These are phyloP conservation scores for Taphrina sp. DNA, from an alignment of 1,139 yeast species.

Conservation along the genomic window DNA sequence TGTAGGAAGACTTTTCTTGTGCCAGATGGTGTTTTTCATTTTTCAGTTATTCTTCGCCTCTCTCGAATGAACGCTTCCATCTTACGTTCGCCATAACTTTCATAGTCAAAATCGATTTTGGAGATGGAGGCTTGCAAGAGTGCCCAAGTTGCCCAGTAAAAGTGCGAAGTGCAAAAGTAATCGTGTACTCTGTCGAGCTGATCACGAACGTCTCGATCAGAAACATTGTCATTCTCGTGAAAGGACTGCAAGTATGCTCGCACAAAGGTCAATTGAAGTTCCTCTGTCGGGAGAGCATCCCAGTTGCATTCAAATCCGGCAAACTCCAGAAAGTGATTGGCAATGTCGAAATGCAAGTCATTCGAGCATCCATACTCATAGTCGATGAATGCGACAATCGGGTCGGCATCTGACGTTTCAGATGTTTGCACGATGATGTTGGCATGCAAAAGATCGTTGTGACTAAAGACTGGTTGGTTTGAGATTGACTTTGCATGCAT, in stretches of 20 bases:
- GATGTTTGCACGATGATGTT: slow-evolving; percentile 39
- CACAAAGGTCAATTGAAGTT: slow-evolving; percentile 7
- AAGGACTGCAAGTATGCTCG: slow-evolving; percentile 15
- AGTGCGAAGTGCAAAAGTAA: slow-evolving; percentile 19
- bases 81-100: slow-evolving; percentile 40
- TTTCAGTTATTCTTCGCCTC: too few relatives aligned
- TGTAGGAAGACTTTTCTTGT: too few relatives aligned
- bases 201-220: slow-evolving; percentile 1
- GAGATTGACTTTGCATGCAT: slow-evolving; percentile 10
- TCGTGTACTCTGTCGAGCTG: background rate
- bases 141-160: slow-evolving; percentile 64
- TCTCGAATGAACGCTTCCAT: slow-evolving; percentile 11
- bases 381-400: slow-evolving; percentile 61
- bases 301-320: slow-evolving; percentile 74
- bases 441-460: slow-evolving; percentile 29
- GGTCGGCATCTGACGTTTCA: background rate
- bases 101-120: slow-evolving; percentile 69
- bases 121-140: slow-evolving; percentile 71
- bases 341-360: slow-evolving; percentile 77
- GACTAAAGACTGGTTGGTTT: slow-evolving; percentile 26
- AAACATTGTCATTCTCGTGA: background rate
- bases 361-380: slow-evolving; percentile 80
- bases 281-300: slow-evolving; percentile 13
- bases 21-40: too few relatives aligned
- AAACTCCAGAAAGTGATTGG: slow-evolving; percentile 87